phyloP scores from a whole-genome alignment of 805 yeast genomes.

The Ogataea allantospora region DNA sequence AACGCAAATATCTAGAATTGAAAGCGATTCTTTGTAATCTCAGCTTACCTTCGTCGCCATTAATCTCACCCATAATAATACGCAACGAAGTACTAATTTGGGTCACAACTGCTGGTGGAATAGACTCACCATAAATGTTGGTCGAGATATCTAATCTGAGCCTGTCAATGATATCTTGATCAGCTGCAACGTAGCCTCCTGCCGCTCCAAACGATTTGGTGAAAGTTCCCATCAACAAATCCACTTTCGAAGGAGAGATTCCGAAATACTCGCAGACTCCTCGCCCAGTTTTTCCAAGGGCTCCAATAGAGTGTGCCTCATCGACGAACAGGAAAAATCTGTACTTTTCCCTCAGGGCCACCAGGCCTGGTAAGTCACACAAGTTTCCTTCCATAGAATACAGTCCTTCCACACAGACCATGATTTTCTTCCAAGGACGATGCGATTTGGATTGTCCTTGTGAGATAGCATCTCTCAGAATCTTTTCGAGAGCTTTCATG shows the following conservation, averaged over 20 bases:
- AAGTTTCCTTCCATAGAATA: slow-evolving; percentile 92
- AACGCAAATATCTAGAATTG: slow-evolving; percentile 88
- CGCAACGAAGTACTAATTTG: slow-evolving; percentile 81
- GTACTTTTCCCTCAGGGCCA: slow-evolving; percentile 76
- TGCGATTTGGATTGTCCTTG: slow-evolving; percentile 95
- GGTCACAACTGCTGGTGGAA: slow-evolving; percentile 86
- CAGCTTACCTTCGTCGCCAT: slow-evolving; percentile 91
- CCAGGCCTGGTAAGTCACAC: slow-evolving; percentile 73
- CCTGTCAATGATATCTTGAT: slow-evolving; percentile 64
- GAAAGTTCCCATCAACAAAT: slow-evolving; percentile 94
- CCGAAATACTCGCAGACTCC: slow-evolving; percentile 95
- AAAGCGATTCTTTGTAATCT: slow-evolving; percentile 92
- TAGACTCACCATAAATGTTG: slow-evolving; percentile 75
- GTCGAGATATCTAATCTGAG: slow-evolving; percentile 73
- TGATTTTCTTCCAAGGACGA: slow-evolving; percentile 90
- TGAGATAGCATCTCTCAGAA: slow-evolving; percentile 79
- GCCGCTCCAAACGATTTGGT: slow-evolving; percentile 99
- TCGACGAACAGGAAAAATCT: slow-evolving; percentile 89
- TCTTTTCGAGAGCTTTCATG: slow-evolving; percentile 71
- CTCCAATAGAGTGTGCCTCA: slow-evolving; percentile 98
- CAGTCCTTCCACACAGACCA: slow-evolving; percentile 88
- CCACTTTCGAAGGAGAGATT: slow-evolving; percentile 72
- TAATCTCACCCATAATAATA: slow-evolving; percentile 75
- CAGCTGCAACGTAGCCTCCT: slow-evolving; percentile 94
- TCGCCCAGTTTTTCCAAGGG: slow-evolving; percentile 91